Conservation (phyloP, 2,329 filamentous ascomycete genomes). For the Neonectria hederae region DNA sequence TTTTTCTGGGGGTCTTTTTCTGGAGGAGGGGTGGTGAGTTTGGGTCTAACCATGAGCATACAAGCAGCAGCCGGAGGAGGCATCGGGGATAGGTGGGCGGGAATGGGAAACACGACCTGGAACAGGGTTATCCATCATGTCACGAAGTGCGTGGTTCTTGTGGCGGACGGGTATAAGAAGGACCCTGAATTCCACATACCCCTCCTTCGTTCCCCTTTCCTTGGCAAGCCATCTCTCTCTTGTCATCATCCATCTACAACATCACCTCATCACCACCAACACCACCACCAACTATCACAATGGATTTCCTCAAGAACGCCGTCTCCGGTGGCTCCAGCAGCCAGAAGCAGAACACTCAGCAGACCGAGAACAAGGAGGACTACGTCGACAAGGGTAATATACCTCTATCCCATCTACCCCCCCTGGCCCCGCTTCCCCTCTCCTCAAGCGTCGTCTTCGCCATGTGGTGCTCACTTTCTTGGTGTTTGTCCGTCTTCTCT, state of each 20-base stretch:
- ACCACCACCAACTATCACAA: constrained; percentile 35
- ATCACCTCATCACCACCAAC: constrained; percentile 1
- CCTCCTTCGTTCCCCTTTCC: not conserved
- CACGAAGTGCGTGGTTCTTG: not conserved
- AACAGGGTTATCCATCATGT: not conserved
- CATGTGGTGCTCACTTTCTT: not conserved
- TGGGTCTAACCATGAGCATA: constrained; percentile 11
- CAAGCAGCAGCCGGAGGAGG: constrained; percentile 25
- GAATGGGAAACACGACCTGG: constrained; percentile 10
- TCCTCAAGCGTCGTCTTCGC: not conserved
- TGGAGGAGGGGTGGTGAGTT: constrained; percentile 11
- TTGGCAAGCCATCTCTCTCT: not conserved
- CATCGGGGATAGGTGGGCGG: not conserved
- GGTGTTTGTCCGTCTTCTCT: not conserved
- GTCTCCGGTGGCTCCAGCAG: constrained; percentile 27
- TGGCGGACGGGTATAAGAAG: constrained; percentile 28
- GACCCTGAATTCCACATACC: constrained; percentile 16
- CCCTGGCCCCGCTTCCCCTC: not conserved
- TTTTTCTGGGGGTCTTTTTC: not conserved
- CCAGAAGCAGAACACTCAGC: constrained; percentile 30
- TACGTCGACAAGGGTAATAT: constrained; percentile 52
- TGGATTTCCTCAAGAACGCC: constrained; percentile 54
- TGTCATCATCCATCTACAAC: not conserved
- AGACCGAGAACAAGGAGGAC: constrained; percentile 37
- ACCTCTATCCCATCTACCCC: not conserved